Evolutionary conservation across 805 yeast species (phyloP).

Genomic region (Kodamaea lidongshanica): DNA sequence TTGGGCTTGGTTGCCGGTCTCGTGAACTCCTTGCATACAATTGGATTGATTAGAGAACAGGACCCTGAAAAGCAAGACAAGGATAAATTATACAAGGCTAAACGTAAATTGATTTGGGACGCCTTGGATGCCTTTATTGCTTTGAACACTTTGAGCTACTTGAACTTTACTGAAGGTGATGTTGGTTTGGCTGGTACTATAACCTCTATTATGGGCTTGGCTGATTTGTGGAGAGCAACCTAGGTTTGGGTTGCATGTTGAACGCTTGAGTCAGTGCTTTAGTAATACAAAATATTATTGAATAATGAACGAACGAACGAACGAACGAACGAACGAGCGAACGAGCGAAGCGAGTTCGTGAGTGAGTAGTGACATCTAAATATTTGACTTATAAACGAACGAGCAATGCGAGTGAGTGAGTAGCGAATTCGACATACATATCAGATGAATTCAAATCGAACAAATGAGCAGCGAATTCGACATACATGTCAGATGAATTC

Average conservation of each 20-base stretch:
- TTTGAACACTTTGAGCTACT: conserved; percentile 54
- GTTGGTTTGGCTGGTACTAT: conserved; percentile 80
- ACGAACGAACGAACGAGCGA: no score
- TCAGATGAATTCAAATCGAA: no score
- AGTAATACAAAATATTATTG: no score
- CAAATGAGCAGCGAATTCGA: no score
- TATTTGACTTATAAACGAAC: no score
- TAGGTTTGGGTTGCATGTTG: conserved; percentile 3
- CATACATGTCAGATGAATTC: no score
- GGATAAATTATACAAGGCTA: conserved; percentile 43
- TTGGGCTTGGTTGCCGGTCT: conserved; percentile 61
- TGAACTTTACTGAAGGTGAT: conserved; percentile 66
- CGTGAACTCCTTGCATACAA: conserved; percentile 51
- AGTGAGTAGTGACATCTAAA: no score
- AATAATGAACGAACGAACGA: no score
- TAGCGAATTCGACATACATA: no score
- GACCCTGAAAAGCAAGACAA: conserved; percentile 21
- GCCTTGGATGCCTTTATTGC: conserved; percentile 71
- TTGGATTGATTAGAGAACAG: conserved; percentile 20
- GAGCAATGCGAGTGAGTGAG: no score
- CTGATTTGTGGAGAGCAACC: conserved; percentile 59
- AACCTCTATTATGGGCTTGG: conserved; percentile 73
- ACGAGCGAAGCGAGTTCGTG: no score
- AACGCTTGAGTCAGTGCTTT: no score
- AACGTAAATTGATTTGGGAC: conserved; percentile 70